Evolutionary conservation across 305 asterid species (phyloP).

Genomic region (Plantago lanceolata): DNA sequence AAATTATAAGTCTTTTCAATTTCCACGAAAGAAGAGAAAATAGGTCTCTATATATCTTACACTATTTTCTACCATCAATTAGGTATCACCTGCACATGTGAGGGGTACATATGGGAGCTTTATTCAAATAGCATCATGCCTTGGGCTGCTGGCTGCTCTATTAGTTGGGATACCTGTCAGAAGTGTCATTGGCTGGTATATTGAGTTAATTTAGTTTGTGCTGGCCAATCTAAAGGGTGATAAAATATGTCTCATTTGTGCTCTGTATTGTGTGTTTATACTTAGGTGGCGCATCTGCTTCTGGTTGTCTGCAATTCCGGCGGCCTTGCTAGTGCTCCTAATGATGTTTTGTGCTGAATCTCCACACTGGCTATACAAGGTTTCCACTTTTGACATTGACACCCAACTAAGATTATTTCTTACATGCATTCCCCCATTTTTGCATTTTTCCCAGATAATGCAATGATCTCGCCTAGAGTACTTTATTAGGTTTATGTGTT

Average conservation of each 20-base stretch:
- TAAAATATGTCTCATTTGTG: conserved; percentile 14
- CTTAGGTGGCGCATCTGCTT: conserved; percentile 94
- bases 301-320: conserved; percentile 76
- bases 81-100: conserved; percentile 91
- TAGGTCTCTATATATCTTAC: conserved; percentile 7
- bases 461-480: too few relatives aligned
- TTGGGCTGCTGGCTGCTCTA: conserved; percentile 72
- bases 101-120: conserved; percentile 96
- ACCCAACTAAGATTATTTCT: conserved; percentile 13
- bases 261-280: conserved; percentile 24
- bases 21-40: conserved; percentile 4
- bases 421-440: conserved; percentile 3
- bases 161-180: conserved; percentile 77
- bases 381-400: conserved; percentile 21
- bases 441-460: not conserved
- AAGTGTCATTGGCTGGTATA: conserved; percentile 75
- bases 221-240: conserved; percentile 9
- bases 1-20: conserved; percentile 7
- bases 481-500: too few relatives aligned
- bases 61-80: conserved; percentile 25
- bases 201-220: conserved; percentile 10
- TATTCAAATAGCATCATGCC: conserved; percentile 80
- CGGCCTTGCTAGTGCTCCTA: conserved; percentile 61
- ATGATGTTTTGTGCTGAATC: conserved; percentile 91
- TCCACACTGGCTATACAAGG: conserved; percentile 95